These are phyloP conservation scores for Aegilops speltoides DNA, from an alignment of 176 grass and related monocot genomes.

Conservation along the genomic window DNA sequence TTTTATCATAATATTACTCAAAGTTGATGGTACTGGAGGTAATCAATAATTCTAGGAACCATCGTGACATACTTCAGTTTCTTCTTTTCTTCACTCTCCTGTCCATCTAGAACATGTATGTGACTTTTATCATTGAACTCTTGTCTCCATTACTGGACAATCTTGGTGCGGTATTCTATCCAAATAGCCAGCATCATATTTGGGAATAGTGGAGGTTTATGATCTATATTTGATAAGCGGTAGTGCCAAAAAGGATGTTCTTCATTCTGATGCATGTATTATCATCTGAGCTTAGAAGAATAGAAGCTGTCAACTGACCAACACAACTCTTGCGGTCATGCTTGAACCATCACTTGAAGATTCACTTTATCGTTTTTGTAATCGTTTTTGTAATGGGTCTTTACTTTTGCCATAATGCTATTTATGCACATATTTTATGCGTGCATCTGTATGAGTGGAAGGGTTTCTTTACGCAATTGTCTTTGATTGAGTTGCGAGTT, in stretches of 20 bases:
- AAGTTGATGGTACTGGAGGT: not conserved
- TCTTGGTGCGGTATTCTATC: not conserved
- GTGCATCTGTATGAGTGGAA: not conserved
- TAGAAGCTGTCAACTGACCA: not conserved
- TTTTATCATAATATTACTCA: not conserved
- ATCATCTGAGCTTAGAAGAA: not conserved
- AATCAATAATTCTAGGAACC: not conserved
- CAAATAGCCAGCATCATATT: not conserved
- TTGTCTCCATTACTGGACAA: not conserved
- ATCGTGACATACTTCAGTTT: not conserved
- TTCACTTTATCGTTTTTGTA: not conserved
- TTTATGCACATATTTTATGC: not conserved
- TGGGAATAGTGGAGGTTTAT: not conserved
- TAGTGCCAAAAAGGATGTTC: not conserved
- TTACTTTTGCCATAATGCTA: not conserved
- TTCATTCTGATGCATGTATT: conserved; percentile 14
- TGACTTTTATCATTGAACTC: not conserved
- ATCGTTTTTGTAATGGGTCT: not conserved
- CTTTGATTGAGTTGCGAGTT: not conserved
- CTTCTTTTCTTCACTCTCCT: not conserved
- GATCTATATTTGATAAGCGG: not conserved
- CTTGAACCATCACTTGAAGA: conserved; percentile 11
- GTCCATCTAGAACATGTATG: not conserved
- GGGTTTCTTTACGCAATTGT: not conserved
- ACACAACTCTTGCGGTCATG: not conserved